These are phyloP conservation scores for Dendrocalamus latiflorus DNA, from an alignment of 202 grass and related monocot species.

Conservation along the genomic window DNA sequence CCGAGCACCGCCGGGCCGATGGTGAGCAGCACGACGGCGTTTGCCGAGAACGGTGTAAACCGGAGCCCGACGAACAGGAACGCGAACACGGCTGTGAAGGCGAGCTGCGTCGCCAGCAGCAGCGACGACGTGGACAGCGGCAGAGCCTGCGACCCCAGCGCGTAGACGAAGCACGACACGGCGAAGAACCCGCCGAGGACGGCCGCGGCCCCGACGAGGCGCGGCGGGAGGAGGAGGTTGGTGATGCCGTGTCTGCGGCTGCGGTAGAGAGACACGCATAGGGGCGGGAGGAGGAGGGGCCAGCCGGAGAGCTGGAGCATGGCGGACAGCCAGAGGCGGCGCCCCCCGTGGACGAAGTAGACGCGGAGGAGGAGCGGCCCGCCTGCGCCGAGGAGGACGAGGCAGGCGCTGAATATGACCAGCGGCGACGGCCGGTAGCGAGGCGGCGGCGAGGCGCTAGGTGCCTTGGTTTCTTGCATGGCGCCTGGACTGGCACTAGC, in stretches of 20 bases:
- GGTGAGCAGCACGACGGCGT: slow-evolving; percentile 69
- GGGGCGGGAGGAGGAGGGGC: slow-evolving; percentile 55
- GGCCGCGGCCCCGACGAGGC: slow-evolving; percentile 28
- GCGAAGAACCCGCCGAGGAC: slow-evolving; percentile 44
- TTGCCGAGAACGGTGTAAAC: slow-evolving; percentile 66
- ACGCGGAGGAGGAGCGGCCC: slow-evolving; percentile 55
- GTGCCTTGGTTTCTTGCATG: slow-evolving; percentile 13
- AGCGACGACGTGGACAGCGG: slow-evolving; percentile 66
- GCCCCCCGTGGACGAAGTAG: slow-evolving; percentile 65
- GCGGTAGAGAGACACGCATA: slow-evolving; percentile 39
- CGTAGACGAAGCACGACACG: slow-evolving; percentile 50
- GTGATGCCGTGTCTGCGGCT: neutral
- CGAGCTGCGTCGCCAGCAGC: slow-evolving; percentile 66
- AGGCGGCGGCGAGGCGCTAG: neutral
- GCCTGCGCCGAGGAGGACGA: slow-evolving; percentile 41
- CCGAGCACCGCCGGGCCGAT: slow-evolving; percentile 62
- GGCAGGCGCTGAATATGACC: slow-evolving; percentile 38
- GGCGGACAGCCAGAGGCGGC: slow-evolving; percentile 50
- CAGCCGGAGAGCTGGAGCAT: slow-evolving; percentile 54
- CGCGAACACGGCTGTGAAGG: slow-evolving; percentile 62
- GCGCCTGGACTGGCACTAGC: slow-evolving; percentile 1
- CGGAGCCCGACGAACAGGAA: slow-evolving; percentile 47
- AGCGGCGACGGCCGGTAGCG: slow-evolving; percentile 13
- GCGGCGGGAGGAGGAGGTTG: slow-evolving; percentile 28
- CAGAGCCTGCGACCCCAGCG: slow-evolving; percentile 41